phyloP scores from a whole-genome alignment of 768 basidiomycete species.

The Lactifluus rugatus region DNA sequence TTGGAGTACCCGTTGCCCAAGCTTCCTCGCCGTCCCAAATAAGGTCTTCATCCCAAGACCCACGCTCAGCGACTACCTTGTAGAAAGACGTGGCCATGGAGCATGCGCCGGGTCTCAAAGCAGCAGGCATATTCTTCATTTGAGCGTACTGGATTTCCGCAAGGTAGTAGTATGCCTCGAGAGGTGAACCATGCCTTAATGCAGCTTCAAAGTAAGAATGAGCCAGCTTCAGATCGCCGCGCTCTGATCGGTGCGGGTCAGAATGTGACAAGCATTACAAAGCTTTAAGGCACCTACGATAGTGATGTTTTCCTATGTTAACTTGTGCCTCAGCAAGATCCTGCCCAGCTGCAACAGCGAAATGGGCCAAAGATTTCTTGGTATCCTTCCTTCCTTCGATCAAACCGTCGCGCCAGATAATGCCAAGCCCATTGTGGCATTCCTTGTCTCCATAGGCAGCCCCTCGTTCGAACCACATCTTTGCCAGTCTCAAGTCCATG shows the following conservation, averaged over 20 bases:
- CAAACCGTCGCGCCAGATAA: conserved; percentile 87
- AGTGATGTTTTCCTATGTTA: conserved; percentile 77
- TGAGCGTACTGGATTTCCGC: conserved; percentile 67
- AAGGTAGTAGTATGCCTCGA: conserved; percentile 92
- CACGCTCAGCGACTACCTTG: conserved; percentile 87
- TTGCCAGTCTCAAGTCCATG: conserved; percentile 62
- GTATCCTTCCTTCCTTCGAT: conserved; percentile 53
- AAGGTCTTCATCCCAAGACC: conserved; percentile 76
- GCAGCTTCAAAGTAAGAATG: conserved; percentile 75
- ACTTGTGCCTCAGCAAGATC: conserved; percentile 91
- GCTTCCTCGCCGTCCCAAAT: conserved; percentile 69
- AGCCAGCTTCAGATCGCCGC: conserved; percentile 58
- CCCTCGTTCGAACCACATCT: conserved; percentile 92
- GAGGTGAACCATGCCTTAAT: conserved; percentile 77
- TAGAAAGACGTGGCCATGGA: conserved; percentile 87
- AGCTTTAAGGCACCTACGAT: conserved; percentile 32
- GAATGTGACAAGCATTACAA: not conserved
- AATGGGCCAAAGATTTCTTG: conserved; percentile 54
- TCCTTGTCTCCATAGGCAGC: conserved; percentile 75
- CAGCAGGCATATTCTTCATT: conserved; percentile 38
- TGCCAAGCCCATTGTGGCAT: conserved; percentile 81
- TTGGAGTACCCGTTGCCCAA: conserved; percentile 61
- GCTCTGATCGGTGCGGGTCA: conserved; percentile 35
- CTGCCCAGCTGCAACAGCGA: conserved; percentile 70
- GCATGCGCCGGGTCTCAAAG: conserved; percentile 63